A percentile compares a stretch with the other conserved stretches of the same genome.
Conservation (phyloP, 2,329 filamentous ascomycete genomes). For the Epichloe elymi region DNA sequence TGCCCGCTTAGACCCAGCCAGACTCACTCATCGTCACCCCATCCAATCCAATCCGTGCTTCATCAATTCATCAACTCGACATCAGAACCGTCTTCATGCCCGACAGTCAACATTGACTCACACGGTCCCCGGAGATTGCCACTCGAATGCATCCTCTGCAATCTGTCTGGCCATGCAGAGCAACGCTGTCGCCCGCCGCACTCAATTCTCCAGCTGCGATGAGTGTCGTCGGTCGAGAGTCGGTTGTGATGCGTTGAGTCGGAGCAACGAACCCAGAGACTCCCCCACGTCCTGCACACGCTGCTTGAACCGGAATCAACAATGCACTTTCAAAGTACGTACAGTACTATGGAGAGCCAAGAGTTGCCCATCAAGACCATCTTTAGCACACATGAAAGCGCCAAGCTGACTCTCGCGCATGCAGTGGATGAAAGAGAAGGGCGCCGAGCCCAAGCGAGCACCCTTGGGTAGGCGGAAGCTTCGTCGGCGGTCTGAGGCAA, state of each 20-base stretch:
- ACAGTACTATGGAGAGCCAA: too few species aligned
- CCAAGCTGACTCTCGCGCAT: too few species aligned
- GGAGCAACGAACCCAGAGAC: constrained; percentile 38
- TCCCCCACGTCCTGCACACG: constrained; percentile 57
- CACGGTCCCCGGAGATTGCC: neutral
- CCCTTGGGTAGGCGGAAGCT: constrained; percentile 1
- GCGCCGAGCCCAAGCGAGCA: neutral
- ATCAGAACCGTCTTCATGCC: too few species aligned
- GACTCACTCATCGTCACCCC: too few species aligned
- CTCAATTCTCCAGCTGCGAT: constrained; percentile 23
- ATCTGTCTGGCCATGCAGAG: constrained; percentile 6
- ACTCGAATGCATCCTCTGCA: neutral
- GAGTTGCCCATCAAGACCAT: too few species aligned
- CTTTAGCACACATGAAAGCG: too few species aligned
- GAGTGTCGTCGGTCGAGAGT: constrained; percentile 19
- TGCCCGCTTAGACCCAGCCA: too few species aligned
- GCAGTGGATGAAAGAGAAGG: constrained; percentile 5
- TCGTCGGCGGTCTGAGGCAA: neutral
- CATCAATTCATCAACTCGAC: too few species aligned
- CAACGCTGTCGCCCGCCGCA: constrained; percentile 14
- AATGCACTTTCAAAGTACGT: constrained; percentile 19
- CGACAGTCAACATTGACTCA: too few species aligned
- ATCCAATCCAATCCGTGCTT: too few species aligned
- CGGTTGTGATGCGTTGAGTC: constrained; percentile 16
- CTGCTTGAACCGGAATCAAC: constrained; percentile 21